These are phyloP conservation scores for Bretziella fagacearum DNA, from an alignment of 2,329 filamentous ascomycete genomes.

Conservation along the genomic window DNA sequence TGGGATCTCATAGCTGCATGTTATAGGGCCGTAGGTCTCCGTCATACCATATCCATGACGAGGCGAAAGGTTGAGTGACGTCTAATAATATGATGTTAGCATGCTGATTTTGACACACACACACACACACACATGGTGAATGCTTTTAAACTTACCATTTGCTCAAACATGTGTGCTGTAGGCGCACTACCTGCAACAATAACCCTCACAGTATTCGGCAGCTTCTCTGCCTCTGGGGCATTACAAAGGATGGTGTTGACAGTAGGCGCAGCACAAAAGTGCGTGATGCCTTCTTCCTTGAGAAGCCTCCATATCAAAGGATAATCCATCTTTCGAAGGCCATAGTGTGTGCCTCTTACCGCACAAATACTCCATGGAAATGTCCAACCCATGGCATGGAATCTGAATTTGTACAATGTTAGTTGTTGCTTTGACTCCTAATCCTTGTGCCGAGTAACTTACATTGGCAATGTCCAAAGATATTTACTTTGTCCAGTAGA, in stretches of 20 bases:
- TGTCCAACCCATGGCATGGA: slow-evolving; percentile 61
- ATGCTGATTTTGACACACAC: slow-evolving; percentile 8
- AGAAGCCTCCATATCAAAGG: slow-evolving; percentile 78
- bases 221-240: slow-evolving; percentile 51
- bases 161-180: slow-evolving; percentile 75
- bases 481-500: slow-evolving; percentile 56
- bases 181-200: slow-evolving; percentile 89
- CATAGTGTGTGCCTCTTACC: slow-evolving; percentile 87
- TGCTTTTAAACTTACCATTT: slow-evolving; percentile 46
- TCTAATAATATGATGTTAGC: slow-evolving; percentile 10
- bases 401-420: slow-evolving; percentile 26
- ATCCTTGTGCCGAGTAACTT: no score
- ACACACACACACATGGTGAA: not conserved
- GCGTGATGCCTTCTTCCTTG: slow-evolving; percentile 73
- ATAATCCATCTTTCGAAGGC: slow-evolving; percentile 88
- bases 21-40: slow-evolving; percentile 89
- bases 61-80: slow-evolving; percentile 60
- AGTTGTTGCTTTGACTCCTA: no score
- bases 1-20: slow-evolving; percentile 78
- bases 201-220: slow-evolving; percentile 59
- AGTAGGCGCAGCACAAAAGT: slow-evolving; percentile 91
- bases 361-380: slow-evolving; percentile 90
- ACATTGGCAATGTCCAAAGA: slow-evolving; percentile 87
- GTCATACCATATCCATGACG: slow-evolving; percentile 85
- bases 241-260: slow-evolving; percentile 89